Evolutionary conservation across 495 filamentous ascomycete species (phyloP), one percentile per base, ranked within the genome.

Genomic region (Emericellopsis terricola): DNA sequence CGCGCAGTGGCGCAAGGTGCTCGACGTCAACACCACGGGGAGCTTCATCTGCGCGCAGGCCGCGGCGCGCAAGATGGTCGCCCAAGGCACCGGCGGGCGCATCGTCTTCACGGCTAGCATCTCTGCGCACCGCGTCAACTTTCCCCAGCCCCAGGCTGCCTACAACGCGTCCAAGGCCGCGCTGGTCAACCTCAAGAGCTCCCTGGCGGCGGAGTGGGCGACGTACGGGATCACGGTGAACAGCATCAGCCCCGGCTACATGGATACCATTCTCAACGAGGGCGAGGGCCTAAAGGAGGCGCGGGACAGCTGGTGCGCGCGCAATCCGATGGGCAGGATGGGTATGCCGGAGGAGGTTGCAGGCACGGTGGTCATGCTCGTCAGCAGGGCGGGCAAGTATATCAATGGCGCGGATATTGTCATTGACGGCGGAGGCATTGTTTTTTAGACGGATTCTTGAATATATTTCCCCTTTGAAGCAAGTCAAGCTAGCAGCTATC

Each of bases 211-310:
- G 0, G 79, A 82, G 44, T 81, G 76, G 66, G 65, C 62, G 1
- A 42, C 41, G 7, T 56, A 70, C 39, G 60, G 62, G n/a, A 81
- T 86, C 33, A 51, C 76, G 11, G 71, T 77, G 2, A 86, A 85
- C 39, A 69, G 60, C 17, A 60, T 86, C 10, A 69, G 60, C 16
- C 79, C 81, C 0, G 78, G 79, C 3, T 84, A 85, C 45, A 85
- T 83, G 75, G 73, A 83, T 44, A 86, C 79, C 0, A 68, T 82
- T n/a, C 46, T 83, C 35, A 84, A 81, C 44, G 73, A 72, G 38
- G 76, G 76, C 0, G 61, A 65, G 0, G 66, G 65, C 2, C 42
- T 82, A 29, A 61, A 58, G 4, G 60, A 60, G 13, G 67, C 60
- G 24, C 57, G 64, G 40, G 52, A 47, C 31, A 58, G 65, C 3